Percentiles rank a stretch among this genome's conserved stretches.
Evolutionary conservation across 495 filamentous ascomycete species (phyloP).

Genomic region (Neurospora sp.): DNA sequence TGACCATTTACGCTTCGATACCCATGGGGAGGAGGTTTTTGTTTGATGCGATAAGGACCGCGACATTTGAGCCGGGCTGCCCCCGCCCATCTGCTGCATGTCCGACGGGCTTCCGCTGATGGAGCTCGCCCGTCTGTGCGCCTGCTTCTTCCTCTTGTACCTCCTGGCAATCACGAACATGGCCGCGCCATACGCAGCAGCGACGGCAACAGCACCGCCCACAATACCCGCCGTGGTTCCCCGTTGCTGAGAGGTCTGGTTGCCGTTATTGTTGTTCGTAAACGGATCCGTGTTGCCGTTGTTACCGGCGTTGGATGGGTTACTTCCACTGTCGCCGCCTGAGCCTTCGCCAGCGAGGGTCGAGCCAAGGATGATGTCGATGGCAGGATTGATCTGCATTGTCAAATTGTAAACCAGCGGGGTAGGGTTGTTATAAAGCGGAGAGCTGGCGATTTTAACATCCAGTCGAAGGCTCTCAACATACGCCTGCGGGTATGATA

Average conservation of each 20-base stretch:
- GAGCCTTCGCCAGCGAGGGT: constrained; percentile 27
- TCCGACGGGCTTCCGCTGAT: constrained; percentile 38
- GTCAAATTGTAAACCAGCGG: constrained; percentile 56
- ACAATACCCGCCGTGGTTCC: constrained; percentile 79
- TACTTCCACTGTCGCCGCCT: constrained; percentile 16
- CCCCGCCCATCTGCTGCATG: constrained; percentile 47
- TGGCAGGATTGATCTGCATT: constrained; percentile 69
- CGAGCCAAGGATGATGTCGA: constrained; percentile 61
- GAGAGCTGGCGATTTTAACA: constrained; percentile 55
- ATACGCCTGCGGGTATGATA: constrained; percentile 59
- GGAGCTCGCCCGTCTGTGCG: constrained; percentile 70
- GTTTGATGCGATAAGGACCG: constrained; percentile 7
- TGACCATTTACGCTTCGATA: constrained; percentile 39
- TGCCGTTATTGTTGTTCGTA: constrained; percentile 26
- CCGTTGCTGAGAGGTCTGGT: constrained; percentile 44
- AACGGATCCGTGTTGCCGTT: constrained; percentile 29
- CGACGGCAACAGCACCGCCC: constrained; percentile 65
- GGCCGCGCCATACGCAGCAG: constrained; percentile 89
- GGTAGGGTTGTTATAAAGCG: constrained; percentile 61
- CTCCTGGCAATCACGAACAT: constrained; percentile 94
- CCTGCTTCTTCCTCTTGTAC: constrained; percentile 78
- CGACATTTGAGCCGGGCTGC: constrained; percentile 45
- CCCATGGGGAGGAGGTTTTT: constrained; percentile 28
- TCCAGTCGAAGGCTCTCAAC: constrained; percentile 52
- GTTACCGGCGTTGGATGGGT: constrained; percentile 10